Base-by-base conservation (phyloP, 192 early-diverging fungal genomes). In the Coemansia guatemalensis region DNA sequence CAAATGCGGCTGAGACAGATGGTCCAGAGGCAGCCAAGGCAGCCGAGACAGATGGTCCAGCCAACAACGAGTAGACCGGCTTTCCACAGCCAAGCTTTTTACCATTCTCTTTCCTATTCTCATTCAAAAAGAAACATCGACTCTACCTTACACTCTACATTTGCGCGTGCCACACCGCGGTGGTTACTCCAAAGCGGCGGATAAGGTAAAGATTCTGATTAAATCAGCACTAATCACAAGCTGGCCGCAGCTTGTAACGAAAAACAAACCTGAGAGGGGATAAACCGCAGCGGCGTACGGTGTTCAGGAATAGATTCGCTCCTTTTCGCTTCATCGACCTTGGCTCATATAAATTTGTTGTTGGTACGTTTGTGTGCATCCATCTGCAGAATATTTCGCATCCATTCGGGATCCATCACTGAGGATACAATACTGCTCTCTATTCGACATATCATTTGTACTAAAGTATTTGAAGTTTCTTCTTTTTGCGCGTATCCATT, bases 351-450 rank as follows among this genome's bases (percentile, higher is more conserved):
- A 48, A 44, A 24, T 48, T 48, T 39, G 35, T 35, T 48, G 58
- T 33, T 72, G 70, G 70, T 72, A 72, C 70, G 70, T 72, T 55
- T 8, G 3, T 8, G 3, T 44, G 69, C 58, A 71, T 71, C 69
- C 69, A 71, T 71, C 26, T 58, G 53, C 48, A 52, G 53, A 66
- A 25, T 20, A 30, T 52, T 44, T 49, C 59, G 63, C 54, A 72
- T 65, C 69, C 59, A 72, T 54, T 51, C 41, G 51, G 51, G n/a
- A 53, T 54, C 35, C 48, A 52, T 61, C 49, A 9, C 39, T 14
- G 18, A 23, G 21, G 26, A 48, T 20, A 24, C 11, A 48, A 11
- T 2, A 11, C 35, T n/a, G 14, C 30, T 60, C 26, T 20, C 8
- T 50, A 49, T 30, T 48, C 20, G 12, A 35, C 33, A n/a, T 9